Conservation (phyloP, 257 asterid species). For the Ilex asprella region DNA sequence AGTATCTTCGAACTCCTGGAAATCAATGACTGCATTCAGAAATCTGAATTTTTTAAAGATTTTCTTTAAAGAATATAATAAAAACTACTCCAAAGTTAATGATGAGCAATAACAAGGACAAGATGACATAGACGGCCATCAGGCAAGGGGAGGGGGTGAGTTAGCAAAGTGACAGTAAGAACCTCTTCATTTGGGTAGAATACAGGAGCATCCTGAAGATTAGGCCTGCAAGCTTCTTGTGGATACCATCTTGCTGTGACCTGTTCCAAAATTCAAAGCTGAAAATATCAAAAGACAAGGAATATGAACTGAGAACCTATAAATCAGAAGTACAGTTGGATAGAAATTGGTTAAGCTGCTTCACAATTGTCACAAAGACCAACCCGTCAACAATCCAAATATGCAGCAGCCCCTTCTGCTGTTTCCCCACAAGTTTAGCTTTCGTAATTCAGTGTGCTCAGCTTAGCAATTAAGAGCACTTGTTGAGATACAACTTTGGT, state of each 20-base stretch:
- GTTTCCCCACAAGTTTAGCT: neutral
- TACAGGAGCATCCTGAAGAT: slow-evolving; percentile 80
- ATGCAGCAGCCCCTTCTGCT: too few species aligned
- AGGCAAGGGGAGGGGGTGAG: slow-evolving; percentile 7
- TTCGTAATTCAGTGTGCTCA: neutral
- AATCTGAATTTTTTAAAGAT: too few species aligned
- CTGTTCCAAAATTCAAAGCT: slow-evolving; percentile 42
- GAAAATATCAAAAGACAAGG: neutral
- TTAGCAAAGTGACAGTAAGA: slow-evolving; percentile 9
- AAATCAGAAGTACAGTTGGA: neutral
- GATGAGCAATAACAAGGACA: slow-evolving; percentile 1
- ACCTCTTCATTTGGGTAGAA: slow-evolving; percentile 98
- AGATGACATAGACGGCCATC: neutral
- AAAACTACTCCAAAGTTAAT: neutral
- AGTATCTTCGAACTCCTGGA: slow-evolving; percentile 87
- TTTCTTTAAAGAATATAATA: neutral
- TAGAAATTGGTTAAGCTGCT: neutral
- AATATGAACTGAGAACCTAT: neutral
- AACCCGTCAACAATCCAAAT: too few species aligned
- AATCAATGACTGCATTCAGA: neutral
- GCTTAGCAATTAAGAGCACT: neutral
- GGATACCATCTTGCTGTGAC: slow-evolving; percentile 85
- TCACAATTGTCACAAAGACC: neutral
- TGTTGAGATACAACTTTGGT: slow-evolving; percentile 5
- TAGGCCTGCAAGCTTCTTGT: slow-evolving; percentile 69